phyloP scores from a whole-genome alignment of 768 basidiomycete species.

The Suillus bovinus region DNA sequence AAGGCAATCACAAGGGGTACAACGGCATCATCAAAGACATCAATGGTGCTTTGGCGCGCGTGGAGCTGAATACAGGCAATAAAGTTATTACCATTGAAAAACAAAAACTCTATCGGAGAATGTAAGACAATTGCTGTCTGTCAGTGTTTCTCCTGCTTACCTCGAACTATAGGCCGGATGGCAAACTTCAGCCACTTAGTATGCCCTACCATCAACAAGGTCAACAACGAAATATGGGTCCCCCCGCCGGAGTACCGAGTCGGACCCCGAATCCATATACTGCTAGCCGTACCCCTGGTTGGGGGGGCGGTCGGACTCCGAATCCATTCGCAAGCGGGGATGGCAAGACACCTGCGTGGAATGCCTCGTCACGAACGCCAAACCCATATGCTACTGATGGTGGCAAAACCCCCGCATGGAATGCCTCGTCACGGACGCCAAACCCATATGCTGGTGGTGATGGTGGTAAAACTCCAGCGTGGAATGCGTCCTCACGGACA shows the following conservation, averaged over 20 bases:
- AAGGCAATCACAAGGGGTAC: constrained; percentile 90
- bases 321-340: constrained; percentile 63
- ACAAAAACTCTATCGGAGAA: constrained; percentile 67
- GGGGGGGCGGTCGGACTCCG: constrained; percentile 59
- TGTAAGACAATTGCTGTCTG: constrained; percentile 49
- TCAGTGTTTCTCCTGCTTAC: constrained; percentile 6
- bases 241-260: constrained; percentile 32
- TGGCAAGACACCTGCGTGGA: constrained; percentile 65
- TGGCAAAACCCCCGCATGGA: constrained; percentile 71
- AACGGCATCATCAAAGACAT: constrained; percentile 94
- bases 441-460: constrained; percentile 57
- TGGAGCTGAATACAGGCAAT: constrained; percentile 89
- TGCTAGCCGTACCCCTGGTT: constrained; percentile 38
- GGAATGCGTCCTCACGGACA: constrained; percentile 49
- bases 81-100: constrained; percentile 88
- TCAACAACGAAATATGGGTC: constrained; percentile 33
- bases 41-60: constrained; percentile 81
- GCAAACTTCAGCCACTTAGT: constrained; percentile 54
- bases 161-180: constrained; percentile 47
- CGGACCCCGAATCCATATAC: constrained; percentile 48
- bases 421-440: constrained; percentile 61
- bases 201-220: constrained; percentile 30
- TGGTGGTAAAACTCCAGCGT: constrained; percentile 53
- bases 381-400: constrained; percentile 63
- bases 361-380: constrained; percentile 63